Percentiles rank a stretch among this genome's conserved stretches.
These are phyloP conservation scores for Amanita subjunquillea DNA, from an alignment of 768 basidiomycete species.

Conservation along the genomic window DNA sequence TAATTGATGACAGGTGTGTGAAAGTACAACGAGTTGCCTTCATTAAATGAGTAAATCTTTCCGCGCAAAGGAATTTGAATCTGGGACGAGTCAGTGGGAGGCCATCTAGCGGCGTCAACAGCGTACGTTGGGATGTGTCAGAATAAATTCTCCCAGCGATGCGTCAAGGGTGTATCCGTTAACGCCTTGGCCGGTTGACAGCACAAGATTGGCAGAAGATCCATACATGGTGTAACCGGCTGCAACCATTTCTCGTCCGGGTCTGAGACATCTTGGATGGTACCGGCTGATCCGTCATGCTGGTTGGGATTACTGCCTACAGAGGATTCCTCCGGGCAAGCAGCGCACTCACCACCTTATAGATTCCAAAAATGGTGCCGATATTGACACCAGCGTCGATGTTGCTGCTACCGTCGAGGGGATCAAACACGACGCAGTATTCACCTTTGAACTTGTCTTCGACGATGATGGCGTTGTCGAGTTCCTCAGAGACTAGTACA, in stretches of 20 bases:
- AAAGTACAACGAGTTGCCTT: slow-evolving; percentile 96
- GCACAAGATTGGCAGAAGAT: slow-evolving; percentile 92
- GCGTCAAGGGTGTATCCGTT: slow-evolving; percentile 98
- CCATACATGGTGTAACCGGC: slow-evolving; percentile 97
- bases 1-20: slow-evolving; percentile 71
- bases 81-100: slow-evolving; percentile 23
- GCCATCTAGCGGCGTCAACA: background rate
- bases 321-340: background rate
- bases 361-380: slow-evolving; percentile 96
- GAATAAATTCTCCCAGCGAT: slow-evolving; percentile 93
- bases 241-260: slow-evolving; percentile 95
- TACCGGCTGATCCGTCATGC: slow-evolving; percentile 71
- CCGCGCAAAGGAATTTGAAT: slow-evolving; percentile 91
- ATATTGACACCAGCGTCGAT: slow-evolving; percentile 99
- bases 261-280: slow-evolving; percentile 81
- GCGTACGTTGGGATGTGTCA: slow-evolving; percentile 89
- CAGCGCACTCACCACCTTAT: slow-evolving; percentile 61
- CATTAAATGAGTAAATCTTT: slow-evolving; percentile 99
- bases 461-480: slow-evolving; percentile 88
- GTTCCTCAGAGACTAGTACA: slow-evolving; percentile 94
- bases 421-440: slow-evolving; percentile 98
- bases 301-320: slow-evolving; percentile 18
- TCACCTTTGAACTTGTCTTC: slow-evolving; percentile 71
- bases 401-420: slow-evolving; percentile 91
- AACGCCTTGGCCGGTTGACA: slow-evolving; percentile 91